Evolutionary conservation across 352 stramenopile species (phyloP).

Genomic region (Peronospora farinosa): DNA sequence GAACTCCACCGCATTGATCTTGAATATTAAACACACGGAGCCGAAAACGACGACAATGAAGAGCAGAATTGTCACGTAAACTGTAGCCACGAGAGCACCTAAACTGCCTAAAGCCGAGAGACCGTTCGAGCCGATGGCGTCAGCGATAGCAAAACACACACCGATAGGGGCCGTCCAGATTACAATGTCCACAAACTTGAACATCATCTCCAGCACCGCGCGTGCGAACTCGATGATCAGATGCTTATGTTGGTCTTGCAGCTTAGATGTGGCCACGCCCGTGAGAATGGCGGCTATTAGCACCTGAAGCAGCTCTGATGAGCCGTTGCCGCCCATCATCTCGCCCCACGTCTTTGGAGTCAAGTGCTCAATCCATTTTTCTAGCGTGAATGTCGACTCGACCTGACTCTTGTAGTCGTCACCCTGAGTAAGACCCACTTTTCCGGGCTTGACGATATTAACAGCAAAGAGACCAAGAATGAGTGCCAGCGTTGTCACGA

Average conservation of each 20-base stretch:
- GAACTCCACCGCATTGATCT: slow-evolving; percentile 43
- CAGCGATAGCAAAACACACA: slow-evolving; percentile 52
- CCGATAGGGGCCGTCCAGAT: slow-evolving; percentile 55
- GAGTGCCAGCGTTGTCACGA: slow-evolving; percentile 44
- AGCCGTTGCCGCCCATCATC: slow-evolving; percentile 55
- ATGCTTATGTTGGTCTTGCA: slow-evolving; percentile 32
- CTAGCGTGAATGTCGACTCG: slow-evolving; percentile 33
- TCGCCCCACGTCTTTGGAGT: slow-evolving; percentile 63
- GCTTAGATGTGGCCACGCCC: slow-evolving; percentile 32
- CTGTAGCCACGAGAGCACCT: slow-evolving; percentile 34
- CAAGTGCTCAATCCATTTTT: slow-evolving; percentile 51
- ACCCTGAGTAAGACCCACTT: slow-evolving; percentile 31
- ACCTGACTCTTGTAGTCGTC: slow-evolving; percentile 27
- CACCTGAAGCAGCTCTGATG: slow-evolving; percentile 53
- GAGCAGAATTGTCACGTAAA: slow-evolving; percentile 43
- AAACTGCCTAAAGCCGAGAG: slow-evolving; percentile 34
- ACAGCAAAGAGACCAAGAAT: slow-evolving; percentile 42
- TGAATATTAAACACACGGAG: slow-evolving; percentile 36
- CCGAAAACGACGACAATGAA: slow-evolving; percentile 50
- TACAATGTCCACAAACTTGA: slow-evolving; percentile 62
- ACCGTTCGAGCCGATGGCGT: slow-evolving; percentile 47
- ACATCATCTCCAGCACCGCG: slow-evolving; percentile 59
- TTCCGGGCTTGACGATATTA: slow-evolving; percentile 51
- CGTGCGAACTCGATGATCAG: slow-evolving; percentile 38
- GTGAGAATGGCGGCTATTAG: slow-evolving; percentile 43